phyloP scores from a whole-genome alignment of 805 yeast genomes.

The Lipomyces chichibuensis region DNA sequence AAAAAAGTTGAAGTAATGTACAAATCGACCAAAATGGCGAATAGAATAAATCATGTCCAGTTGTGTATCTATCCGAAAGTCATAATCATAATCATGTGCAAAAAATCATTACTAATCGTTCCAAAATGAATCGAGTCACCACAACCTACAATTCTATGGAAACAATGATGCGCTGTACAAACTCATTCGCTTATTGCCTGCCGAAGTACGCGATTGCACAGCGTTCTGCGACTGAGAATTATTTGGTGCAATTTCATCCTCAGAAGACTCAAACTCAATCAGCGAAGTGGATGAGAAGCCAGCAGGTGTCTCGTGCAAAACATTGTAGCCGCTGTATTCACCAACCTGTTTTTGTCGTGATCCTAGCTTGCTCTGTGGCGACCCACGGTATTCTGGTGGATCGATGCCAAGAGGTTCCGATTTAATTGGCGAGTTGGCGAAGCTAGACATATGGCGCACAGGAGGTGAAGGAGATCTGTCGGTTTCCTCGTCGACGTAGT shows the following conservation, averaged over 20 bases:
- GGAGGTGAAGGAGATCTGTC: slow-evolving; percentile 23
- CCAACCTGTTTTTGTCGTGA: background rate
- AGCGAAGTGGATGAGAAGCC: slow-evolving; percentile 22
- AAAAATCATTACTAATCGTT: background rate
- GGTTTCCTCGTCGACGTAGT: slow-evolving; percentile 19
- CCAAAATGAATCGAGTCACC: background rate
- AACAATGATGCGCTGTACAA: slow-evolving; percentile 5
- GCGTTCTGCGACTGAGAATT: background rate
- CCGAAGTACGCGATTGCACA: slow-evolving; percentile 9
- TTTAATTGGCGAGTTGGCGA: slow-evolving; percentile 19
- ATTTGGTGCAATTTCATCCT: slow-evolving; percentile 13
- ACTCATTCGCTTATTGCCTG: slow-evolving; percentile 22
- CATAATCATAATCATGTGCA: background rate
- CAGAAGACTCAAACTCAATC: slow-evolving; percentile 32
- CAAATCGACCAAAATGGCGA: background rate
- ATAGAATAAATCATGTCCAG: too few relatives aligned
- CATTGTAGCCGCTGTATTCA: slow-evolving; percentile 31
- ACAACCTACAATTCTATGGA: background rate
- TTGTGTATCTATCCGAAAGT: background rate
- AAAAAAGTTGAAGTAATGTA: background rate
- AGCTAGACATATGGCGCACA: slow-evolving; percentile 25
- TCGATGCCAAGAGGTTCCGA: slow-evolving; percentile 23
- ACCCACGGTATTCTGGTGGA: slow-evolving; percentile 28
- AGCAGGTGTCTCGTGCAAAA: slow-evolving; percentile 20
- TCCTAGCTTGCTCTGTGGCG: slow-evolving; percentile 17